These are phyloP conservation scores for Rhizopogon salebrosus DNA, from an alignment of 768 basidiomycete genomes.

Conservation along the genomic window DNA sequence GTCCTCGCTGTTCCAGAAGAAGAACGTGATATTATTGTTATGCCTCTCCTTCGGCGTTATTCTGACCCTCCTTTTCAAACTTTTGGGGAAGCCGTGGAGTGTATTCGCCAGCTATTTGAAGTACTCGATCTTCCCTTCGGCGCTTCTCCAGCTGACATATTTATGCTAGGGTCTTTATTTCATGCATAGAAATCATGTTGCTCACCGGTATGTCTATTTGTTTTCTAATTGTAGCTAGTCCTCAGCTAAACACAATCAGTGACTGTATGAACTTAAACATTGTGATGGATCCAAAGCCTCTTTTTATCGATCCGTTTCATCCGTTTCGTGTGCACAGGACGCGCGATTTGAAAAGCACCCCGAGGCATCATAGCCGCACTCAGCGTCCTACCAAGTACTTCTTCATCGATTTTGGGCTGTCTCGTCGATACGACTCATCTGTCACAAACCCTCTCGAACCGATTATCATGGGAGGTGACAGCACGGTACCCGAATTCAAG, in stretches of 20 bases:
- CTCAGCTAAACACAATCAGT: constrained; percentile 4
- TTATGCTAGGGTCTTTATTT: constrained; percentile 27
- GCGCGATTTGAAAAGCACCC: not conserved
- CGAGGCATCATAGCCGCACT: constrained; percentile 10
- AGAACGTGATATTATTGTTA: constrained; percentile 11
- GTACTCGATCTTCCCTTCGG: not conserved
- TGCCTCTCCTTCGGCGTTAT: constrained; percentile 18
- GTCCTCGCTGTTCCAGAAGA: not conserved
- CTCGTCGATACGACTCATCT: constrained; percentile 14
- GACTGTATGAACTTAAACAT: constrained; percentile 7
- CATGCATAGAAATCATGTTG: constrained; percentile 30
- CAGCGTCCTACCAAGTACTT: constrained; percentile 14
- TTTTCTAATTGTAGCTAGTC: not conserved
- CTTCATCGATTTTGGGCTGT: constrained; percentile 25
- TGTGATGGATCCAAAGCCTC: constrained; percentile 11
- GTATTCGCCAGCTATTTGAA: constrained; percentile 19
- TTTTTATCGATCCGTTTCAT: constrained; percentile 4
- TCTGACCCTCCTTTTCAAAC: constrained; percentile 15
- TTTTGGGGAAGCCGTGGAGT: constrained; percentile 21
- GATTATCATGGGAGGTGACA: constrained; percentile 12
- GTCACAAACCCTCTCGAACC: constrained; percentile 7
- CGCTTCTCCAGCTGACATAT: not conserved
- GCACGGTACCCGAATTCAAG: constrained; percentile 26
- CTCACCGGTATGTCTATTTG: constrained; percentile 25
- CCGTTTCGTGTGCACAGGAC: not conserved